These are phyloP conservation scores for Eucalyptus camaldulensis DNA, from an alignment of 345 rosid genomes.

Conservation along the genomic window DNA sequence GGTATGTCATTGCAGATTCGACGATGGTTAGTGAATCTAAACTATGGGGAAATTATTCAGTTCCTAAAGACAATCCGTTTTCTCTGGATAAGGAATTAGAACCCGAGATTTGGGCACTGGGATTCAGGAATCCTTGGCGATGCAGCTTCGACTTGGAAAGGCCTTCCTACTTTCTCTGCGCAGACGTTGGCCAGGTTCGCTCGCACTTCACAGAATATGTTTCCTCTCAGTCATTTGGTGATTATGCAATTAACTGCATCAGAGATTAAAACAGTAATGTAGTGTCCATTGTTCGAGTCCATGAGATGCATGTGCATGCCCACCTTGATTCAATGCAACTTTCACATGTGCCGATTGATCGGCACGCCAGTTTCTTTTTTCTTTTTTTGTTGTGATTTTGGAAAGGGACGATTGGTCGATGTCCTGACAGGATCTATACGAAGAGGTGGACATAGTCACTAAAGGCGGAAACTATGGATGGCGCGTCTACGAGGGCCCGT, in stretches of 20 bases:
- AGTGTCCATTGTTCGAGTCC: too few species aligned
- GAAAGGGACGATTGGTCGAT: background rate
- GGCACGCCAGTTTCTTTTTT: background rate
- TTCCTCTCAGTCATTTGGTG: background rate
- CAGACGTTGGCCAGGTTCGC: slow-evolving; percentile 78
- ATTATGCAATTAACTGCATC: background rate
- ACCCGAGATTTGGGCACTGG: slow-evolving; percentile 53
- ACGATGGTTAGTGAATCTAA: background rate
- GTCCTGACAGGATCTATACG: slow-evolving; percentile 40
- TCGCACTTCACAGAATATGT: background rate
- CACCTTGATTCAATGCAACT: background rate
- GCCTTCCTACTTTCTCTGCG: slow-evolving; percentile 56
- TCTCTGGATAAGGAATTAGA: slow-evolving; percentile 23
- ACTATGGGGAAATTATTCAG: slow-evolving; percentile 57
- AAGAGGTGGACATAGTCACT: slow-evolving; percentile 77
- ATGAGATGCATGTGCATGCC: background rate
- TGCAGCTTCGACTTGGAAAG: slow-evolving; percentile 56
- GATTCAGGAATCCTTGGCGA: slow-evolving; percentile 58
- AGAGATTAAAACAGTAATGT: background rate
- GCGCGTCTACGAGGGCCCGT: slow-evolving; percentile 66
- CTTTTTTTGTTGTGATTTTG: background rate
- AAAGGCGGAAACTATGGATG: slow-evolving; percentile 95
- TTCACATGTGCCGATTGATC: background rate
- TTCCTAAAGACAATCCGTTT: slow-evolving; percentile 58
- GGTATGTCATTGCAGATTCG: too few species aligned